Evolutionary conservation across 2,329 filamentous ascomycete species (phyloP), one percentile per base, ranked within the genome.

Genomic region (Pseudocercospora fijiensis): DNA sequence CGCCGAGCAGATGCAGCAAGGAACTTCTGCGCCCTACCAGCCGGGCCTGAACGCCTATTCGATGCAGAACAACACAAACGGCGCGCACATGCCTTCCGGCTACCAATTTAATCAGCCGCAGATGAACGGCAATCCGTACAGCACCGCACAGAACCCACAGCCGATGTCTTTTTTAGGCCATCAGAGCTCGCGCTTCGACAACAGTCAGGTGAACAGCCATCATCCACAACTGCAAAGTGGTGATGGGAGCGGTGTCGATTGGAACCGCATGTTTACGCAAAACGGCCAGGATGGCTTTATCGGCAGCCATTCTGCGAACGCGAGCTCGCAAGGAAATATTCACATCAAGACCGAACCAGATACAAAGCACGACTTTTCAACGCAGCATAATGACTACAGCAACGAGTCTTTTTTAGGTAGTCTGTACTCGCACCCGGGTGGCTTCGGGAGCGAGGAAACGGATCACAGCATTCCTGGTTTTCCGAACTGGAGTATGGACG

Each of bases 331-430:
- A 71, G 70, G 68, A 70, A 71, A 69, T 55, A 65, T 60, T 60
- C 66, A 72, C 13, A 71, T 78, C 74, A 81, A 81, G 76, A 72
- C 76, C 72, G 76, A 79, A 73, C 75, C 79, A 72, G 80, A 79
- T 69, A 71, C 71, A n/a, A 74, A 74, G 62, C 71, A 75, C 69
- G 74, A 76, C 67, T 78, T 78, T 57, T 49, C 56, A 10, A 37
- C 52, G 52, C 18, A 69, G 52, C 18, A 69, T 62, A 76, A 77
- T 74, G 78, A 80, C 72, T 74, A 76, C 72, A 76, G 75, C 68
- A 77, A 79, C 75, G 78, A 80, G 69, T 79, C 75, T 75, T 79
- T 82, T 77, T 80, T 82, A 76, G 78, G 76, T 76, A 78, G 77
- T 72, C 74, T 82, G 57, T 82, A 81, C 72, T 78, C 79, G 72